A percentile compares a stretch with the other conserved stretches of the same genome.
These are phyloP conservation scores for Lodderomyces parapsilosis DNA, from an alignment of 1,139 yeast genomes.

Conservation along the genomic window DNA sequence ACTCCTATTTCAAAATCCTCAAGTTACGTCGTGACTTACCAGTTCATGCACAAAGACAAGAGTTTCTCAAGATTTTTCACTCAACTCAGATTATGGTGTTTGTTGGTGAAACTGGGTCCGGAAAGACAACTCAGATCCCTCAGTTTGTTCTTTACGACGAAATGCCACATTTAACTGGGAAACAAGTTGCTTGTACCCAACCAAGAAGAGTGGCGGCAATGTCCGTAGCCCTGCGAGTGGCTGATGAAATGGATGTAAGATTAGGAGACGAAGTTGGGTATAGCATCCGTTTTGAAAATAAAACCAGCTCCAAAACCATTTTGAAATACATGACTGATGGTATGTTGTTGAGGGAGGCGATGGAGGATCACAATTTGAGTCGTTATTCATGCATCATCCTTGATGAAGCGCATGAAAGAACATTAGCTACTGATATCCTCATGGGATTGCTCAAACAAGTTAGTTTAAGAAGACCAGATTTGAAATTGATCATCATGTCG, in stretches of 20 bases:
- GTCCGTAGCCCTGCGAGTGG: constrained; percentile 96
- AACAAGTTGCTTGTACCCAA: constrained; percentile 92
- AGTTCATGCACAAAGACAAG: constrained; percentile 90
- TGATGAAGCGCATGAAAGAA: constrained; percentile 98
- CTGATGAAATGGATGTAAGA: constrained; percentile 91
- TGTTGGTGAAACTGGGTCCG: constrained; percentile 98
- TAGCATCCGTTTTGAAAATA: constrained; percentile 89
- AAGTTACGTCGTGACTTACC: constrained; percentile 83
- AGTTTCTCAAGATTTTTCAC: constrained; percentile 81
- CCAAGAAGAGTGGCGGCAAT: constrained; percentile 98
- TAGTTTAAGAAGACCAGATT: constrained; percentile 74
- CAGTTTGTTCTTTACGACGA: constrained; percentile 94
- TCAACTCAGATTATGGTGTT: constrained; percentile 92
- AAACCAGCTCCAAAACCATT: constrained; percentile 74
- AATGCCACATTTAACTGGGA: constrained; percentile 76
- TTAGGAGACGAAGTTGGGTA: constrained; percentile 94
- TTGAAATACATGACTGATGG: constrained; percentile 98
- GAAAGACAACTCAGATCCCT: constrained; percentile 96
- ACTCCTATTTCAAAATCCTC: constrained; percentile 74
- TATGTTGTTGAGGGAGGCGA: constrained; percentile 95
- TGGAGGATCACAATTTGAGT: constrained; percentile 85
- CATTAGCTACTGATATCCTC: constrained; percentile 91
- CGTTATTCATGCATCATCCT: constrained; percentile 87
- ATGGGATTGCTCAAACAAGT: constrained; percentile 94
- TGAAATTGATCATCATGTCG: constrained; percentile 93